Evolutionary conservation across 2,329 filamentous ascomycete species (phyloP).

Genomic region (Fusarium sp.): DNA sequence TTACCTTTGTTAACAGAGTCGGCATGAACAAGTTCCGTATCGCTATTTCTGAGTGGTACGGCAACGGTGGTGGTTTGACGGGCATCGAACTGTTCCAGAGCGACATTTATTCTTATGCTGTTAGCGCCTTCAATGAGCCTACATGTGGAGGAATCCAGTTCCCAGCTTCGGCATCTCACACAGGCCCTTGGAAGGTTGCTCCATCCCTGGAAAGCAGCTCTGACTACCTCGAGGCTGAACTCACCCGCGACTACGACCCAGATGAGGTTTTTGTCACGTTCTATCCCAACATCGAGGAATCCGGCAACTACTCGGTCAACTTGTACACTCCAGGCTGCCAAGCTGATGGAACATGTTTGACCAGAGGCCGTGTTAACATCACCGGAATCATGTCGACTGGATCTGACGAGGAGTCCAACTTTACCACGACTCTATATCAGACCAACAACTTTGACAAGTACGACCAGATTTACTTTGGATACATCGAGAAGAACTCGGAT

Average conservation of each 20-base stretch:
- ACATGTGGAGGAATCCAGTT: slow-evolving; percentile 73
- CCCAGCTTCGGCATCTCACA: slow-evolving; percentile 74
- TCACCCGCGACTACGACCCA: slow-evolving; percentile 67
- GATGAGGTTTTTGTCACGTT: slow-evolving; percentile 79
- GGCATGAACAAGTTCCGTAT: slow-evolving; percentile 90
- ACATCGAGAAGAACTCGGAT: slow-evolving; percentile 79
- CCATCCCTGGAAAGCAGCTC: slow-evolving; percentile 77
- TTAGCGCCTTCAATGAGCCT: slow-evolving; percentile 90
- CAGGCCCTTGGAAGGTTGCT: slow-evolving; percentile 79
- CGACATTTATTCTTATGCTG: slow-evolving; percentile 86
- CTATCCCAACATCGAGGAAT: slow-evolving; percentile 84
- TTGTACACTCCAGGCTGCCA: slow-evolving; percentile 93
- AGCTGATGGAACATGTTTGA: slow-evolving; percentile 80
- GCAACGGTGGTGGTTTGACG: slow-evolving; percentile 83
- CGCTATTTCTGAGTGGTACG: slow-evolving; percentile 90
- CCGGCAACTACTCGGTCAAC: slow-evolving; percentile 91
- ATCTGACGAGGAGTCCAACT: slow-evolving; percentile 57
- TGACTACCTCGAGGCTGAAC: slow-evolving; percentile 78
- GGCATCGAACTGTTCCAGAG: slow-evolving; percentile 90
- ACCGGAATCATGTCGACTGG: slow-evolving; percentile 75
- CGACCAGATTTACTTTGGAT: slow-evolving; percentile 89
- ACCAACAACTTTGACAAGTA: slow-evolving; percentile 98
- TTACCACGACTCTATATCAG: slow-evolving; percentile 79
- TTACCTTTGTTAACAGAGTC: slow-evolving; percentile 87
- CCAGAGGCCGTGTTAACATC: slow-evolving; percentile 84